Evolutionary conservation across 768 basidiomycete genomes (phyloP).

Genomic region (Leccinum olivaceopallidum): DNA sequence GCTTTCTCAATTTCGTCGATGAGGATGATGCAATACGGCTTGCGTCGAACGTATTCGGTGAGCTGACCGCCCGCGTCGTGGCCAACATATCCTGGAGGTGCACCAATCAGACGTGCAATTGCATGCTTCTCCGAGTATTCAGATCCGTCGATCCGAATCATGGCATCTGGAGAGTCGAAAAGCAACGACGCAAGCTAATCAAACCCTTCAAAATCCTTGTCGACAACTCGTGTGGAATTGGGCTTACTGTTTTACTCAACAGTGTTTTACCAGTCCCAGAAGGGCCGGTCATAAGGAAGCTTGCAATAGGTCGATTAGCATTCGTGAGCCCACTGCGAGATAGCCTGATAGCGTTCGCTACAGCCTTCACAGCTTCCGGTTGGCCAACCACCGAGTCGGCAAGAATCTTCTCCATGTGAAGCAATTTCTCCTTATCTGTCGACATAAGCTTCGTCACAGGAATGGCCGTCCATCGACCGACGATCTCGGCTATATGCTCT

Average conservation of each 20-base stretch:
- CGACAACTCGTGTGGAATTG: not conserved
- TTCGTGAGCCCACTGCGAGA: constrained; percentile 94
- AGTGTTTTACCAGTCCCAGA: constrained; percentile 91
- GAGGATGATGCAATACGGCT: constrained; percentile 84
- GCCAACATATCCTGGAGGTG: constrained; percentile 89
- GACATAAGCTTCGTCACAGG: constrained; percentile 86
- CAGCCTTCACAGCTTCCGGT: constrained; percentile 86
- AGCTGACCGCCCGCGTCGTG: constrained; percentile 89
- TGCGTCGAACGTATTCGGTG: constrained; percentile 90
- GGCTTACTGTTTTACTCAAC: constrained; percentile 81
- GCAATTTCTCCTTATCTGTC: constrained; percentile 87
- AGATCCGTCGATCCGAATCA: constrained; percentile 91
- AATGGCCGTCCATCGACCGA: constrained; percentile 90
- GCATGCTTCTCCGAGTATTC: constrained; percentile 90
- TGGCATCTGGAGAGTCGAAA: constrained; percentile 88
- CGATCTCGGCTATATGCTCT: constrained; percentile 93
- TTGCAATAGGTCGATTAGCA: constrained; percentile 84
- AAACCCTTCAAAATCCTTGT: constrained; percentile 1
- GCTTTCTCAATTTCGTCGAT: constrained; percentile 94
- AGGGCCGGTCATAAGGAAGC: constrained; percentile 91
- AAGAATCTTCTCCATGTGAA: constrained; percentile 85
- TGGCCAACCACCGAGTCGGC: constrained; percentile 83
- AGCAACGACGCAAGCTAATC: constrained; percentile 79
- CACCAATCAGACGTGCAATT: constrained; percentile 66
- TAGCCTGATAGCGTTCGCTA: constrained; percentile 90